A percentile compares a stretch with the other conserved stretches of the same genome.
Conservation (phyloP, 2,329 filamentous ascomycete genomes). For the Aspergillus alliaceus region DNA sequence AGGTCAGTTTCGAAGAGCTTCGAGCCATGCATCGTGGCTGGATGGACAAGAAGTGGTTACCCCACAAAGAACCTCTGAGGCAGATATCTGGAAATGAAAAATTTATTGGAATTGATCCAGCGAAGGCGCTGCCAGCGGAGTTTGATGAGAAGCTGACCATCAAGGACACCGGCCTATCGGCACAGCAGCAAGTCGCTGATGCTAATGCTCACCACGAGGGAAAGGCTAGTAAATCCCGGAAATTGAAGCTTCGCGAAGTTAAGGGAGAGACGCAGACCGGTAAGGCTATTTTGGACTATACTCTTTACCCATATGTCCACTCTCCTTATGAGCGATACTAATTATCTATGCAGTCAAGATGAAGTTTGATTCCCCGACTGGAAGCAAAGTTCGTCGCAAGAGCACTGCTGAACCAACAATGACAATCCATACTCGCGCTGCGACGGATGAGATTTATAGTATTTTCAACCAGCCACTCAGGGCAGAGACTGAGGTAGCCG, state of each 20-base stretch:
- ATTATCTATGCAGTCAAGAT: slow-evolving; percentile 68
- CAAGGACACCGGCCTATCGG: slow-evolving; percentile 19
- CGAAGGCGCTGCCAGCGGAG: slow-evolving; percentile 29
- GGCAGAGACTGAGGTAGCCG: slow-evolving; percentile 52
- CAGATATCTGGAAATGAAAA: slow-evolving; percentile 48
- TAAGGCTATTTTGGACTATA: slow-evolving; percentile 47
- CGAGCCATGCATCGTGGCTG: slow-evolving; percentile 74
- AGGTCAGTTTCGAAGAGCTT: slow-evolving; percentile 90
- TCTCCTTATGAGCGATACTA: neutral
- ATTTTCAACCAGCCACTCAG: slow-evolving; percentile 88
- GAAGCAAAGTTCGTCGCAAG: slow-evolving; percentile 80
- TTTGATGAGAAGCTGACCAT: slow-evolving; percentile 33
- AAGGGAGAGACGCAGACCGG: slow-evolving; percentile 88
- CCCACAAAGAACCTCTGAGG: slow-evolving; percentile 54
- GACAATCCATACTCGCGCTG: slow-evolving; percentile 93
- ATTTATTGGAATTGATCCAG: slow-evolving; percentile 17
- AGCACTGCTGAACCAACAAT: slow-evolving; percentile 84
- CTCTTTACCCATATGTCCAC: too few species aligned
- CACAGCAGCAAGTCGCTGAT: slow-evolving; percentile 13
- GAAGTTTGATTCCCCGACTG: slow-evolving; percentile 84
- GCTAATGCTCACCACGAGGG: slow-evolving; percentile 25
- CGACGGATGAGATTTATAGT: slow-evolving; percentile 95
- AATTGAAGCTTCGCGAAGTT: slow-evolving; percentile 79
- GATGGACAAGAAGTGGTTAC: slow-evolving; percentile 55
- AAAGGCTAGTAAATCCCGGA: slow-evolving; percentile 54